Base-by-base conservation (phyloP, 1,284 basidiomycete genomes). In the Fomitopsis palustris region DNA sequence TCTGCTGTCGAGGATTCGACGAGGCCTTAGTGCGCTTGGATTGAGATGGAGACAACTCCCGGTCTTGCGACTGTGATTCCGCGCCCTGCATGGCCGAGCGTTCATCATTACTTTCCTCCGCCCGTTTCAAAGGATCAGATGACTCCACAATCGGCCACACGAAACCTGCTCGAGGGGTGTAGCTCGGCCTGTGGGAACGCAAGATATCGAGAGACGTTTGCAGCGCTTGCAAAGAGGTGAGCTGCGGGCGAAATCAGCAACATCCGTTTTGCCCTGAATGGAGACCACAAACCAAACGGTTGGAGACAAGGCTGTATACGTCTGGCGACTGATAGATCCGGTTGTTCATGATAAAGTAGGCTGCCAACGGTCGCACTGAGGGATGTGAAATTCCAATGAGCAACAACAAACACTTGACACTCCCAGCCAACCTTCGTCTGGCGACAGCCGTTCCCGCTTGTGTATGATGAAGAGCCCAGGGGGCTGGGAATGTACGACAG, bases 241-340 rank as follows among this genome's bases (percentile, higher is more conserved):
- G 80, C 89, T 92, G 63, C 52, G 38, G 54, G 23, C 17, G 27
- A 53, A 25, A 38, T 55, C 35, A 54, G 55, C 39, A 54, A n/a
- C n/a, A n/a, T n/a, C 49, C 59, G 17, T 8, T 4, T 21, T 47
- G 33, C 29, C 38, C 25, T 9, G 38, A 23, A 37, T 16, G 27
- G 31, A 16, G 54, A 42, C 37, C 41, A 71, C 83, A 66, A 71
- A 92, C 90, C 65, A 95, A 75, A 65, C 92, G 86, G 67, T 92
- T 92, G 47, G 92, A 93, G 38, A 95, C 76, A 3, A 94, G 79
- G 9, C 84, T 86, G 68, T 94, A 93, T 31, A 94, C 76, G 65
- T 92, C 88, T 27, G 93, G 93, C 1, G 90, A 86, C 69, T 92
- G 90, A 70, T 94, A 94, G 62, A 95, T 92, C 61, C 88, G 85